Evolutionary conservation across 139 green algal genomes (phyloP).

Genomic region (Yamagishiella unicocca): DNA sequence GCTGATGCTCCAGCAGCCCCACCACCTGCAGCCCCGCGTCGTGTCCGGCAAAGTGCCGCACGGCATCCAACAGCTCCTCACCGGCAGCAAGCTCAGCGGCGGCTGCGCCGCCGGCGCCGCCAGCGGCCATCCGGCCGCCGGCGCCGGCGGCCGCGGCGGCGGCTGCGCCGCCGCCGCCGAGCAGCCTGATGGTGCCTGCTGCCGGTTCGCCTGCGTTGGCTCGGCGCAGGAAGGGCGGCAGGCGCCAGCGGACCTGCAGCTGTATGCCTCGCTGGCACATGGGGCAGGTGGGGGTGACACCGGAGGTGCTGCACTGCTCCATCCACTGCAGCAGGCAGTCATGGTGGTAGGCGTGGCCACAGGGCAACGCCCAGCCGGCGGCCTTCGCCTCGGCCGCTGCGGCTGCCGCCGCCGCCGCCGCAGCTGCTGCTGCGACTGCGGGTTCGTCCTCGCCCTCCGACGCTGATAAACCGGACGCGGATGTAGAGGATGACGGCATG

Average conservation of each 20-base stretch:
- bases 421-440: not conserved
- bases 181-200: not conserved
- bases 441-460: too few species aligned
- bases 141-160: not conserved
- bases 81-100: not conserved
- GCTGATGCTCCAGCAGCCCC: constrained; percentile 53
- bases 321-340: constrained; percentile 85
- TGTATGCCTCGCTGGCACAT: constrained; percentile 84
- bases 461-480: too few species aligned
- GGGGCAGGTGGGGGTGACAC: constrained; percentile 73
- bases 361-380: constrained; percentile 68
- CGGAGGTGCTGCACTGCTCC: constrained; percentile 75
- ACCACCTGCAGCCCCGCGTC: constrained; percentile 42
- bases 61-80: constrained; percentile 1
- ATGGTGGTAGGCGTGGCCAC: constrained; percentile 84
- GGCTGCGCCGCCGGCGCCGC: too few species aligned
- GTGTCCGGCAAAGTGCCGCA: not conserved
- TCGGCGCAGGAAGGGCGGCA: constrained; percentile 24
- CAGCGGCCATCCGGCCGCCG: not conserved
- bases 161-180: not conserved
- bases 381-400: not conserved
- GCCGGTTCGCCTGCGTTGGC: not conserved
- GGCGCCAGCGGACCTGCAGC: constrained; percentile 65
- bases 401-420: not conserved
- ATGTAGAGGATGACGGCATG: too few species aligned